phyloP scores from a whole-genome alignment of 2,329 filamentous ascomycete genomes.

The Fusarium fracticaudum region DNA sequence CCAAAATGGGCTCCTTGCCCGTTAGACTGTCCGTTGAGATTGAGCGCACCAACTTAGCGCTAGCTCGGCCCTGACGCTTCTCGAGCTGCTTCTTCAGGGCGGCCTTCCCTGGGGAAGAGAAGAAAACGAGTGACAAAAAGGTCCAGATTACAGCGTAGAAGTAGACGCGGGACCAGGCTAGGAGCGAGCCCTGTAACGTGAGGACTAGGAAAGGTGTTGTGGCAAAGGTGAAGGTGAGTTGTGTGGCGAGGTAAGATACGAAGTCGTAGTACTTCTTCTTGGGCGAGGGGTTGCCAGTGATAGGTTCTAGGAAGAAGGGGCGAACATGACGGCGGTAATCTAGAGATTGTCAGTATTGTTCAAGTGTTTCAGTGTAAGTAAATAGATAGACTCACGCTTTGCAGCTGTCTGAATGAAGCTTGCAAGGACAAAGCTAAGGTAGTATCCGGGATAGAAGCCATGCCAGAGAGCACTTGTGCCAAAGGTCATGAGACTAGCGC shows the following conservation, averaged over 20 bases:
- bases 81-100: constrained; percentile 67
- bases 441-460: constrained; percentile 97
- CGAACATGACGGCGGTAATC: constrained; percentile 90
- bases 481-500: constrained; percentile 93
- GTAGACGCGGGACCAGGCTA: constrained; percentile 86
- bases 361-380: background rate
- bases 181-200: constrained; percentile 73
- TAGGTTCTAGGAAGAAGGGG: constrained; percentile 88
- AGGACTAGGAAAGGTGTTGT: constrained; percentile 89
- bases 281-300: constrained; percentile 73
- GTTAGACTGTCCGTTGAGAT: constrained; percentile 67
- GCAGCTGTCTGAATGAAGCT: constrained; percentile 92
- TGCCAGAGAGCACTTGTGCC: constrained; percentile 97
- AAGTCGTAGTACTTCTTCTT: constrained; percentile 89
- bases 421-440: constrained; percentile 87
- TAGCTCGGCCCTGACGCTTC: constrained; percentile 60
- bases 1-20: constrained; percentile 72
- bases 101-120: constrained; percentile 79
- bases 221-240: constrained; percentile 84
- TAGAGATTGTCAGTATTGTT: constrained; percentile 50
- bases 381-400: constrained; percentile 76
- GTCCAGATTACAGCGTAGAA: constrained; percentile 84
- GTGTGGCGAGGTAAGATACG: constrained; percentile 78
- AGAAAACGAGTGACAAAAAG: constrained; percentile 73
- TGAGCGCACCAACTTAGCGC: constrained; percentile 58